These are phyloP conservation scores for Gardenia jasminoides DNA, from an alignment of 257 asterid genomes.

Conservation along the genomic window DNA sequence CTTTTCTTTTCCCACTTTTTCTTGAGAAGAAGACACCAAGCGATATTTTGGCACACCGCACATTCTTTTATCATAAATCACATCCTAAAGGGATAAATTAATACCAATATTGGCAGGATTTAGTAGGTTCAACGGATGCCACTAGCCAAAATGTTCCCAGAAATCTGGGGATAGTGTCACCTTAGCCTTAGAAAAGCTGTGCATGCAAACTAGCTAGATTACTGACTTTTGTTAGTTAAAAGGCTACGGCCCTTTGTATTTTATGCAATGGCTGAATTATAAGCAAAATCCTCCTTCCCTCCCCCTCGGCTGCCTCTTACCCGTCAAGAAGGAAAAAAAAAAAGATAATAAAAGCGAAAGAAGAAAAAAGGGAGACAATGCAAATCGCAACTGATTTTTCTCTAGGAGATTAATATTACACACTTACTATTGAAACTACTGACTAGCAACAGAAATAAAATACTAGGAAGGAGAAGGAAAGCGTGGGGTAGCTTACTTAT, in stretches of 20 bases:
- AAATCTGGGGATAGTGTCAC: slow-evolving; percentile 9
- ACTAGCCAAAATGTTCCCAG: not conserved
- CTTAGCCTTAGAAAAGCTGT: not conserved
- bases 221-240: not conserved
- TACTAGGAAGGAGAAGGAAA: too few species aligned
- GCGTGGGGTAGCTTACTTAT: too few species aligned
- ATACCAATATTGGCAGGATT: not conserved
- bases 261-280: not conserved
- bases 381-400: not conserved
- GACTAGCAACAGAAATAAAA: not conserved
- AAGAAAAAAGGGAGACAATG: not conserved
- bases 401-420: not conserved
- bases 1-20: too few species aligned
- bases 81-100: not conserved
- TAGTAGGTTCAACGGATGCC: not conserved
- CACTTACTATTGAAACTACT: not conserved
- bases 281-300: not conserved
- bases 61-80: not conserved
- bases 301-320: not conserved
- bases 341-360: not conserved
- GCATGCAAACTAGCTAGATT: not conserved
- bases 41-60: not conserved
- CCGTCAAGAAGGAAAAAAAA: not conserved
- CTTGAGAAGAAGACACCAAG: not conserved
- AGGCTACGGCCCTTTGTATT: too few species aligned